Base-by-base conservation (phyloP, 2,329 filamentous ascomycete genomes). In the Penicillium sp. region DNA sequence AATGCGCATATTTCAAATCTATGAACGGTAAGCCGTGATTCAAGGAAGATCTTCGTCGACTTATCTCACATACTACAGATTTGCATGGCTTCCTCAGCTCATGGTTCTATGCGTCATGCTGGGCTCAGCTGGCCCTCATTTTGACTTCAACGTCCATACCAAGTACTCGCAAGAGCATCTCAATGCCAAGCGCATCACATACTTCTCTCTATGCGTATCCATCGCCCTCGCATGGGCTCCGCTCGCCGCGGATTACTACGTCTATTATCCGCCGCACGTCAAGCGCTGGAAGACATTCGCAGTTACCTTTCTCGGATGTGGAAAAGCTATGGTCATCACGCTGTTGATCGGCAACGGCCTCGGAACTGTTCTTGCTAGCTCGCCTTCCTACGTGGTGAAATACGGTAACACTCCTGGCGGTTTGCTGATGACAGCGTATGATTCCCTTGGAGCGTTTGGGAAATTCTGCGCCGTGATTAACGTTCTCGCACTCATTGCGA, bases 381-480 rank as follows among this genome's bases (percentile, higher is more conserved):
- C 71, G 42, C 57, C 65, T 15, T 20, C 45, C 7, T 62, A 56
- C 18, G 42, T 55, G 4, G 33, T 11, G n/a, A 60, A 62, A 49
- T 66, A 66, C 31, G 62, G 61, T 23, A 63, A 50, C 7, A 67
- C 55, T 1, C 67, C 75, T 0, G 76, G 75, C 4, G 73, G 72
- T 6, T 59, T 78, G 31, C 54, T 78, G 51, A 69, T 73, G 57
- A 72, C 70, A 14, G 72, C 63, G 6, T 78, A 73, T 61, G 67
- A 65, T 52, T 65, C 67, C 15, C 67, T 79, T 5, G 75, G 75
- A 12, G 68, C 62, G 3, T 77, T 79, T 57, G 76, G 77, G 12
- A 71, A 72, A 40, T 73, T 79, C 59, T 78, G 76, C 51, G 71
- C 71, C 11, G 73, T 76, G 53, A 67, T 79, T 51, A 68, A 78